Evolutionary conservation across 768 basidiomycete genomes (phyloP), one percentile per base, ranked within the genome.

Genomic region (Austroboletus eburneus): DNA sequence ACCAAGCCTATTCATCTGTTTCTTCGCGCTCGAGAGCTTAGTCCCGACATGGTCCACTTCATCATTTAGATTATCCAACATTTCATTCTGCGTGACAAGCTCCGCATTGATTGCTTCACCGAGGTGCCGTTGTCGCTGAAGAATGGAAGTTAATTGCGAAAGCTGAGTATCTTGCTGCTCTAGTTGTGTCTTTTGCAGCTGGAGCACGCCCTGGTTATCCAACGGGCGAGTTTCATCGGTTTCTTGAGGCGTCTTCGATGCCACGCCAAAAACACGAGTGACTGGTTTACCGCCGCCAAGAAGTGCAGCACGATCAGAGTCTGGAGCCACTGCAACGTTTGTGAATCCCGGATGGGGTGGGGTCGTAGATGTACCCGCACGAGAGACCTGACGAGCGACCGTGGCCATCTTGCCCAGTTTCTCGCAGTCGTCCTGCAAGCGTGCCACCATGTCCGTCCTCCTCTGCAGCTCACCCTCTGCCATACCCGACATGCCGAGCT

Each of bases 401-500:
- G 88, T 86, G 34, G 91, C 84, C 75, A 95, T 89, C 73, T 81
- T 81, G 32, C 81, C 80, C 48, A 96, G 72, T 71, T 86, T 89
- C 71, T 88, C 88, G 70, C 89, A 86, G 63, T 97, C 94, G 62
- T 93, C 91, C 67, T 87, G 86, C 55, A 97, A 71, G 48, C 85
- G 75, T 45, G 84, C 87, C 42, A 93, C 82, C 83, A 96, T 84
- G 58, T 93, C 94, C 50, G 85, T 85, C 51, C 95, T 75, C 46
- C 95, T 72, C 68, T 87, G 84, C 57, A 91, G 72, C 73, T 98
- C 95, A n/a, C 95, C 95, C 64, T 91, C 83, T 54, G 80, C 85
- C 77, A 97, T 78, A 30, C 88, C 91, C 34, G 72, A 71, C 64
- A 80, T 65, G 8, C 73, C 86, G 30, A 90, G 73, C 33, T 71